phyloP scores from a whole-genome alignment of 192 early-diverging fungal species.

The Diversispora epigaea region DNA sequence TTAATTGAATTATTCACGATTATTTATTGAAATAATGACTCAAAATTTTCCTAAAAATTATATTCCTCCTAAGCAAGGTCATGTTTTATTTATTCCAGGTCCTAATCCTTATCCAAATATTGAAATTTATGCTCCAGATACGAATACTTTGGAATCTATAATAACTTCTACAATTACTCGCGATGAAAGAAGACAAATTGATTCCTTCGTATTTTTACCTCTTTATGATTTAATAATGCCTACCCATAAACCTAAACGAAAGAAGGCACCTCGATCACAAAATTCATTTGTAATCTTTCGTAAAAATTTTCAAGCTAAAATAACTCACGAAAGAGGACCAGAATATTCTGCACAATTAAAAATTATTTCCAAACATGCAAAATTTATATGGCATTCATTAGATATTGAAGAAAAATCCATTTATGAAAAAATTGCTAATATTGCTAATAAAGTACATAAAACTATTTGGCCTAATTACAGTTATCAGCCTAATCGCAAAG shows the following conservation, averaged over 20 bases:
- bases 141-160: not conserved
- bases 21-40: no score
- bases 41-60: no score
- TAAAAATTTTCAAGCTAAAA: not conserved
- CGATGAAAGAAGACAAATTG: not conserved
- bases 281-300: not conserved
- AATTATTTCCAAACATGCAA: not conserved
- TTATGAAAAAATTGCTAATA: not conserved
- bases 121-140: no score
- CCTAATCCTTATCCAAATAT: no score
- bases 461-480: not conserved
- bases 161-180: not conserved
- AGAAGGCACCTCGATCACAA: not conserved
- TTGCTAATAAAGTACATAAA: not conserved
- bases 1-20: no score
- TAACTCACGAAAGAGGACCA: not conserved
- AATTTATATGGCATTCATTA: not conserved
- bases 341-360: not conserved
- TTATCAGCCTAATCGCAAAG: not conserved
- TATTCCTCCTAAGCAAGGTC: no score
- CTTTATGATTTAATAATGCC: not conserved
- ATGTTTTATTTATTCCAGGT: no score
- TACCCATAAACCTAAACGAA: not conserved
- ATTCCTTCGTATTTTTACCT: not conserved
- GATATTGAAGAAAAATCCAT: not conserved